Base-by-base conservation (phyloP, 768 basidiomycete species). In the Serendipita sp. region DNA sequence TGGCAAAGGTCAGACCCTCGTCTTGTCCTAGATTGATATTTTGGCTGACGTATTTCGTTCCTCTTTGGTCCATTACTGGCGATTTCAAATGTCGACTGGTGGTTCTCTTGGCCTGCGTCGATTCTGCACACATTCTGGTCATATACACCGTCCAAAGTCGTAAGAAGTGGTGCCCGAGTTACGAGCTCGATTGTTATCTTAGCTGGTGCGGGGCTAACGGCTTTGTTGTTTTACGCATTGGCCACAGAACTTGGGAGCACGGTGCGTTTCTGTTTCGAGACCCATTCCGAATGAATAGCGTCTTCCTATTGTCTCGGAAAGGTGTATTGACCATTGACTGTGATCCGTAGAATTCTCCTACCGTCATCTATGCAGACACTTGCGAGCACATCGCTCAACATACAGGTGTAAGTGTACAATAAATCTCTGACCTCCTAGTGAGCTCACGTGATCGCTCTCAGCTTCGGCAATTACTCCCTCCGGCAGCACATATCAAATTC, bases 291-390 rank as follows among this genome's bases (percentile, higher is more conserved):
- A 23, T 23, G 23, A 23, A 23, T 23, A 23, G 23, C 3, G 2
- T 63, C 62, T 16, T 63, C 11, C n/a, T 10, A 27, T 16, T 5
- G 63, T 6, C 43, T 5, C 18, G 11, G 10, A 13, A 23, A 44
- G 43, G 91, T 70, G 87, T 87, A 23, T 78, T 91, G 85, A 23
- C 86, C 15, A 85, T 89, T 4, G 90, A 92, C 70, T 76, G 91
- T 4, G 89, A 91, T 72, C 89, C 90, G n/a, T 83, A 81, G 71
- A 92, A 92, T 71, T 91, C 88, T 31, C 87, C 90, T 3, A 89
- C 89, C 3, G 87, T 88, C 31, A 74, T 92, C 36, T 89, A 90
- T 69, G 81, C 80, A 45, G 77, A 80, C 44, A 78, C 80, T 29
- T 82, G 81, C 69, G 74, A 80, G 34, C 75, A 74, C 62, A 79